Evolutionary conservation across 2,329 filamentous ascomycete genomes (phyloP).

Genomic region (Blumeria hordei): DNA sequence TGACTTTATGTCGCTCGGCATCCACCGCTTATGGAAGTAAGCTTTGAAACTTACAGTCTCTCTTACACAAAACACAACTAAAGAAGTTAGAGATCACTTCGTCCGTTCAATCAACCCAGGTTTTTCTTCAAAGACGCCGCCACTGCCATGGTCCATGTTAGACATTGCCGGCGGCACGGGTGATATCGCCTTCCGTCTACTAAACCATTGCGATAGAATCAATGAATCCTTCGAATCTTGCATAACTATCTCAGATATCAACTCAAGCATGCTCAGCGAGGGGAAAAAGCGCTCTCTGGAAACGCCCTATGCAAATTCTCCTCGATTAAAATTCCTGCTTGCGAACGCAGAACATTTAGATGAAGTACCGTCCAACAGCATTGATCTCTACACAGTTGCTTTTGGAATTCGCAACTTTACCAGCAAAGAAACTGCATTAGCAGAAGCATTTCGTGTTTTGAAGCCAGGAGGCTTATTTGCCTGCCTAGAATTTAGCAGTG

Average conservation of each 20-base stretch:
- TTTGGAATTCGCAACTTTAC: conserved; percentile 97
- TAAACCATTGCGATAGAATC: conserved; percentile 62
- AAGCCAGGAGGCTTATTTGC: conserved; percentile 92
- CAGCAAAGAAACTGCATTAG: conserved; percentile 60
- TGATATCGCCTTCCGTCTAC: conserved; percentile 91
- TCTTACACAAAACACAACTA: background rate
- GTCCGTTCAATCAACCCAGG: conserved; percentile 66
- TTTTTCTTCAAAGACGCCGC: conserved; percentile 20
- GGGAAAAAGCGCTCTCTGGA: conserved; percentile 52
- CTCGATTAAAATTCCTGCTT: conserved; percentile 50
- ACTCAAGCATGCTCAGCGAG: conserved; percentile 78
- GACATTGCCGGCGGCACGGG: conserved; percentile 94
- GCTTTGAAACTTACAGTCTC: background rate
- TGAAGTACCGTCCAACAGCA: conserved; percentile 38
- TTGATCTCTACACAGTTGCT: conserved; percentile 91
- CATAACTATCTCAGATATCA: conserved; percentile 90
- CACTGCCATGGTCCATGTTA: conserved; percentile 47
- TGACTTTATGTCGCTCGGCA: conserved; percentile 93
- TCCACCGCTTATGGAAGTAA: conserved; percentile 76
- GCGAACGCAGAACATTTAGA: conserved; percentile 68
- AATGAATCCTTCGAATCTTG: conserved; percentile 58
- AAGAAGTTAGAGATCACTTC: conserved; percentile 48
- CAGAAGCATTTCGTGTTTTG: conserved; percentile 67
- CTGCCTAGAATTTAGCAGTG: conserved; percentile 75
- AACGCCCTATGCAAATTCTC: conserved; percentile 27